Percentiles rank a stretch among this genome's conserved stretches.
These are phyloP conservation scores for Hyaloscypha finlandica DNA, from an alignment of 495 filamentous ascomycete genomes.

Conservation along the genomic window DNA sequence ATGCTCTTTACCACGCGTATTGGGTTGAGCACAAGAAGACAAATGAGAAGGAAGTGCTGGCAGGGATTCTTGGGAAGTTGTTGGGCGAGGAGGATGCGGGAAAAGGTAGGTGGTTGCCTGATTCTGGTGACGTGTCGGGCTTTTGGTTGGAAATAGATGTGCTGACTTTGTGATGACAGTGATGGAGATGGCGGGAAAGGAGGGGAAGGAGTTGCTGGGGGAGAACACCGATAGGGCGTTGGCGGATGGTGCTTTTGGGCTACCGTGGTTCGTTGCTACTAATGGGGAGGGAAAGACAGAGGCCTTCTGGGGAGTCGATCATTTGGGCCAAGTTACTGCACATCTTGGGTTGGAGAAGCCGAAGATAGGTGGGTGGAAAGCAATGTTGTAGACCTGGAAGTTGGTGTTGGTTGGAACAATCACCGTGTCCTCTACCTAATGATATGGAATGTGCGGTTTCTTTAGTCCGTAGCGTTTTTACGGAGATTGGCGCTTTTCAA, in stretches of 20 bases:
- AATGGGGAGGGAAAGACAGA: constrained; percentile 61
- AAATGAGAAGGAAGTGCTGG: constrained; percentile 50
- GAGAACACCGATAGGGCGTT: constrained; percentile 62
- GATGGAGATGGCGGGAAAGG: constrained; percentile 41
- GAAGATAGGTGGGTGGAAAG: constrained; percentile 46
- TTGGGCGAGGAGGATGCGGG: constrained; percentile 52
- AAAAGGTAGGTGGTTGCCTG: constrained; percentile 32
- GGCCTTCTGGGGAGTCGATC: constrained; percentile 71
- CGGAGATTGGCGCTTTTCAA: too few species aligned
- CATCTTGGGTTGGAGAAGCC: constrained; percentile 58
- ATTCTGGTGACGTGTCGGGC: not conserved
- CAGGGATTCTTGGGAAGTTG: constrained; percentile 45
- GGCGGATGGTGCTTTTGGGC: constrained; percentile 64
- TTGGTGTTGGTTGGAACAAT: not conserved
- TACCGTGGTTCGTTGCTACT: constrained; percentile 71
- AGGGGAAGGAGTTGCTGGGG: constrained; percentile 54
- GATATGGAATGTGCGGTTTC: too few species aligned
- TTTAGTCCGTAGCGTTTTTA: too few species aligned
- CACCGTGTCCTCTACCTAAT: too few species aligned
- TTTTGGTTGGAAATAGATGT: not conserved
- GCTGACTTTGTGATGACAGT: constrained; percentile 22
- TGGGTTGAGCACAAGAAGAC: constrained; percentile 58
- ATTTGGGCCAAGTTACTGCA: constrained; percentile 63
- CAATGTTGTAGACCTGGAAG: constrained; percentile 43
- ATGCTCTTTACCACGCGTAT: constrained; percentile 39